These are phyloP conservation scores for Pugionium cornutum DNA, from an alignment of 345 rosid genomes.

Conservation along the genomic window DNA sequence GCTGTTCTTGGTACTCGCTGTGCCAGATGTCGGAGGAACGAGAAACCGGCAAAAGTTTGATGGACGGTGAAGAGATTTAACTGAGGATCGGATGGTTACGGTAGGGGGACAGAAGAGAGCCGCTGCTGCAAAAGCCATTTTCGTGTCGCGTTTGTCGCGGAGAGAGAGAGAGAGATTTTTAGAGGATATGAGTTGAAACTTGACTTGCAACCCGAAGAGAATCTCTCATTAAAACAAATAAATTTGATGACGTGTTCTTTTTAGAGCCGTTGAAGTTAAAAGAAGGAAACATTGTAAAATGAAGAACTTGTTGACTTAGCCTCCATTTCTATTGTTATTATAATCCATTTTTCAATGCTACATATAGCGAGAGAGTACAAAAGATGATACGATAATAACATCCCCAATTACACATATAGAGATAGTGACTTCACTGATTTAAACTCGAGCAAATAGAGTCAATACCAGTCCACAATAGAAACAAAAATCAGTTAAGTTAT, in stretches of 20 bases:
- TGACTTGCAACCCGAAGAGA: not conserved
- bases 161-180: constrained; percentile 16
- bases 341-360: not conserved
- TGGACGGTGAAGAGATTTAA: not conserved
- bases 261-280: constrained; percentile 16
- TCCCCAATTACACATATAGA: constrained; percentile 1
- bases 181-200: constrained; percentile 23
- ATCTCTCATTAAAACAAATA: not conserved
- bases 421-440: not conserved
- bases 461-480: not conserved
- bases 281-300: not conserved
- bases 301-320: too few species aligned
- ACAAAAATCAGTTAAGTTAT: constrained; percentile 19
- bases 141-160: not conserved
- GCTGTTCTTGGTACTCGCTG: not conserved
- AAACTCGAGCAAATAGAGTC: constrained; percentile 16
- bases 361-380: not conserved
- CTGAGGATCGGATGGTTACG: constrained; percentile 14
- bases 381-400: not conserved
- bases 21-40: constrained; percentile 1
- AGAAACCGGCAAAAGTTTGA: not conserved
- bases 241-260: constrained; percentile 24
- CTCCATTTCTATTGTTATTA: too few species aligned
- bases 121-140: constrained; percentile 35
- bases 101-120: constrained; percentile 9